Percentiles rank a stretch among this genome's conserved stretches.
Conservation (phyloP, 257 asterid species). For the Lantana camara region DNA sequence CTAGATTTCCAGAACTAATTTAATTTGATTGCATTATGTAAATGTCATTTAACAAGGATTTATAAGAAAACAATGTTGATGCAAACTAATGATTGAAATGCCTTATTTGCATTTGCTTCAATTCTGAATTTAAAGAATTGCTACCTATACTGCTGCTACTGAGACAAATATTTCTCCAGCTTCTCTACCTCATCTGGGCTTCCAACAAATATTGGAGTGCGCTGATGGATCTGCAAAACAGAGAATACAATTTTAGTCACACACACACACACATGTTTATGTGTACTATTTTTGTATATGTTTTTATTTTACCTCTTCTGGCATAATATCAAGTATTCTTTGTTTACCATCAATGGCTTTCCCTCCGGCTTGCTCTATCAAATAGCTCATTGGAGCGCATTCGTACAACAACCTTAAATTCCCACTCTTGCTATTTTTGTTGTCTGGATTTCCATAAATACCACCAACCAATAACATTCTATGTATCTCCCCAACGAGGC, state of each 20-base stretch:
- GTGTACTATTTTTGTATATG: too few species aligned
- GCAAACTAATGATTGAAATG: constrained; percentile 22
- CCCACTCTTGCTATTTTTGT: constrained; percentile 65
- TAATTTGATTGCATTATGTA: constrained; percentile 29
- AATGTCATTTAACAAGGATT: constrained; percentile 20
- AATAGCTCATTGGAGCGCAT: constrained; percentile 88
- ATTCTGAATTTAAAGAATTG: not conserved
- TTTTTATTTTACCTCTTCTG: constrained; percentile 64
- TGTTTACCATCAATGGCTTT: constrained; percentile 65
- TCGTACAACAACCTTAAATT: constrained; percentile 79
- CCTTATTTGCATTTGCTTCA: constrained; percentile 10
- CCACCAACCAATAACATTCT: constrained; percentile 76
- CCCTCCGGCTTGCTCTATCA: constrained; percentile 84
- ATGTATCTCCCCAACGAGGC: constrained; percentile 82
- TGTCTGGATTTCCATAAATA: constrained; percentile 74
- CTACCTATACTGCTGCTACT: constrained; percentile 3
- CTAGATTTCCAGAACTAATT: constrained; percentile 28
- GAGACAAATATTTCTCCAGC: constrained; percentile 47
- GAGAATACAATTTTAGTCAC: not conserved
- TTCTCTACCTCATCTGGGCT: constrained; percentile 74
- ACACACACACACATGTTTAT: not conserved
- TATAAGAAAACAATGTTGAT: constrained; percentile 20
- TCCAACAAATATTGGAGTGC: constrained; percentile 78
- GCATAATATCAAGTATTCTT: constrained; percentile 73
- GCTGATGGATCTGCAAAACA: constrained; percentile 72